Percentiles rank a stretch among this genome's conserved stretches.
These are phyloP conservation scores for Auricularia heimuer DNA, from an alignment of 768 basidiomycete species.

Conservation along the genomic window DNA sequence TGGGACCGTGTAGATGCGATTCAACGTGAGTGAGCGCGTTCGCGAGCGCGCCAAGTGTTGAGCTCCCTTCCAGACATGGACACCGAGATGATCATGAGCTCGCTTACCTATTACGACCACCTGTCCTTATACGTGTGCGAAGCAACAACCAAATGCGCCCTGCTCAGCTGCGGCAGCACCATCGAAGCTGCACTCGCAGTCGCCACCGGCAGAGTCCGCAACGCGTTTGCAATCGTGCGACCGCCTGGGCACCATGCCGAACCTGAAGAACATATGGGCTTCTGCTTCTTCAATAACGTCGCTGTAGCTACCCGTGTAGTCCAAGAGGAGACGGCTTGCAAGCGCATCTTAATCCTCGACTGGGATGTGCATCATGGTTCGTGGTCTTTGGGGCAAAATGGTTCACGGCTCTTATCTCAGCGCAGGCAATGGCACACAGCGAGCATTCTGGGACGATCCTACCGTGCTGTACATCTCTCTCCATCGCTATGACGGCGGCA, in stretches of 20 bases:
- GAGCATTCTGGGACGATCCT: conserved; percentile 90
- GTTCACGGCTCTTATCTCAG: neutral
- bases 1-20: conserved; percentile 86
- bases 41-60: no score
- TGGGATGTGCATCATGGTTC: conserved; percentile 97
- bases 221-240: conserved; percentile 88
- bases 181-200: conserved; percentile 85
- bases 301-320: conserved; percentile 83
- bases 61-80: conserved; percentile 46
- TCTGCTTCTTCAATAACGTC: conserved; percentile 99
- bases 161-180: conserved; percentile 88
- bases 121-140: conserved; percentile 88
- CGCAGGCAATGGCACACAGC: conserved; percentile 91
- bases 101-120: conserved; percentile 77
- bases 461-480: conserved; percentile 88
- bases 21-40: conserved; percentile 46
- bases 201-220: conserved; percentile 68
- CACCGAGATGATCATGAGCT: conserved; percentile 62
- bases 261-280: conserved; percentile 97
- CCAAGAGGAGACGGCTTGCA: conserved; percentile 56
- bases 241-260: conserved; percentile 99
- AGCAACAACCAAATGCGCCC: conserved; percentile 74
- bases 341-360: conserved; percentile 84
- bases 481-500: conserved; percentile 87
- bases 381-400: conserved; percentile 10